Conservation (phyloP, 164 flowering plant genomes). For the Vitis riparia region DNA sequence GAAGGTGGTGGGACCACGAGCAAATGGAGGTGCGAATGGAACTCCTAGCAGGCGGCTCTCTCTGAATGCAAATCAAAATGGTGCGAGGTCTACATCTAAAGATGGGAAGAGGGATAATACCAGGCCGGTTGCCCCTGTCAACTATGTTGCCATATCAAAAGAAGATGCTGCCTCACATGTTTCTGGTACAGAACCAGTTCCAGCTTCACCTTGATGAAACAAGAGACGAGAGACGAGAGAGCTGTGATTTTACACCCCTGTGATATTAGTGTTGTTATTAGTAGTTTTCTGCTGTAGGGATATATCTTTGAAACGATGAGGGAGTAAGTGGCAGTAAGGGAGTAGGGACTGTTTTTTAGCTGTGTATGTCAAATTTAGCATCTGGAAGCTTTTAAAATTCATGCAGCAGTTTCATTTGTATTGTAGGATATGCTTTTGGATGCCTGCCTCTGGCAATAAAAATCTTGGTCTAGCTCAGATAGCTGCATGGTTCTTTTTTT, state of each 20-base stretch:
- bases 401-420: background rate
- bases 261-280: constrained; percentile 14
- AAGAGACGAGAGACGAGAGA: constrained; percentile 1
- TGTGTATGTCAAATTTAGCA: constrained; percentile 20
- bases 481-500: too few species aligned
- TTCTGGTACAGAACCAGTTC: constrained; percentile 57
- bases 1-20: constrained; percentile 77
- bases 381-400: constrained; percentile 1
- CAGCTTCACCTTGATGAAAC: constrained; percentile 57
- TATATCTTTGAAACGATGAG: constrained; percentile 5
- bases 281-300: constrained; percentile 18
- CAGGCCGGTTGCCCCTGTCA: constrained; percentile 69
- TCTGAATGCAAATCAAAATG: constrained; percentile 59
- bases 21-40: constrained; percentile 77
- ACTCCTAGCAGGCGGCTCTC: constrained; percentile 81
- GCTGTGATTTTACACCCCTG: constrained; percentile 17
- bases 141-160: constrained; percentile 77
- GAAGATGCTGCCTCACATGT: constrained; percentile 76
- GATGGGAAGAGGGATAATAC: constrained; percentile 66
- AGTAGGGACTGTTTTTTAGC: constrained; percentile 4
- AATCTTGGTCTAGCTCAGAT: too few species aligned
- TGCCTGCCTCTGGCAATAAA: too few species aligned
- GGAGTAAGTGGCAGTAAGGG: constrained; percentile 8
- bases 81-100: constrained; percentile 52
- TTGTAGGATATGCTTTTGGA: background rate